Evolutionary conservation across 2,329 filamentous ascomycete species (phyloP), one percentile per base, ranked within the genome.

Genomic region (Macrophomina tecta): DNA sequence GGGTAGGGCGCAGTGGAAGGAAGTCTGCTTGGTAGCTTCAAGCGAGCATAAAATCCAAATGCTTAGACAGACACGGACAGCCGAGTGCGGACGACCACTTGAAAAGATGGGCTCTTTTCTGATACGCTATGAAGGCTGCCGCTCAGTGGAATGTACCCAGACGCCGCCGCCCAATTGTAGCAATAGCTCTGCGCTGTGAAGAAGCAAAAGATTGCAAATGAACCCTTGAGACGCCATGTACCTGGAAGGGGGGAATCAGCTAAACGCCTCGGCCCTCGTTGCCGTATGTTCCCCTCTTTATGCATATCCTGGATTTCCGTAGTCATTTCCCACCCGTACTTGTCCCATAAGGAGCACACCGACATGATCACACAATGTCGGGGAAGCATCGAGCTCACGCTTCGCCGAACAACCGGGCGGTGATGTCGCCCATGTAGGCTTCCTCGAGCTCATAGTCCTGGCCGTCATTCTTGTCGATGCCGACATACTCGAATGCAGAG

Each of bases 351-450:
- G 46, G 28, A 63, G 3, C 60, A 52, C 45, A 52, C 38, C 6
- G 18, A 36, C 12, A 63, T 9, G 4, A 28, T 14, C 42, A 14
- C 23, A 60, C 14, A n/a, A 12, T 18, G 8, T n/a, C 6, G 42
- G 16, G 4, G 7, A n/a, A 7, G 28, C 1, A 6, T 8, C 18
- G 38, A 11, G 23, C 14, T 79, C 78, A 90, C 75, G 87, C 86
- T 79, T 97, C 94, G 45, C 91, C 91, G 40, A 97, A 88, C 6
- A 98, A 85, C 67, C 91, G 86, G 18, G 93, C 92, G 0, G 92
- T 97, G 69, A 98, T 90, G 72, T 97, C 93, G 3, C 92, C 93
- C 86, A 97, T 92, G 72, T 93, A 94, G 1, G 90, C 93, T 73
- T 95, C 91, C 75, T 96, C 92, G n/a, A 97, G 82, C 73, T 92